Evolutionary conservation across 805 yeast species (phyloP).

Genomic region (Yarrowia keelungensis): DNA sequence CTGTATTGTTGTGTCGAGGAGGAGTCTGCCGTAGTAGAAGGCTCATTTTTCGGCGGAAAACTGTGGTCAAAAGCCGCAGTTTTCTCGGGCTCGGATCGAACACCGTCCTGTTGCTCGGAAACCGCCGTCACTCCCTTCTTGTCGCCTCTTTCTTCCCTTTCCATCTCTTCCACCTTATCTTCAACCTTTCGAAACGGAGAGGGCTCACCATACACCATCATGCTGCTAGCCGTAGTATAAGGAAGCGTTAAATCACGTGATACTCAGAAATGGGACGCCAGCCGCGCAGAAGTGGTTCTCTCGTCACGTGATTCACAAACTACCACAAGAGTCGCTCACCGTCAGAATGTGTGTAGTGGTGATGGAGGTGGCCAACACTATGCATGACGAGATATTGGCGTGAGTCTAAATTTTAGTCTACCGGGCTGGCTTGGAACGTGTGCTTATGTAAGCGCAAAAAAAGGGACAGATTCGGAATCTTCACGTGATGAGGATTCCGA

Average conservation of each 20-base stretch:
- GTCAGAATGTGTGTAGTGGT: not conserved
- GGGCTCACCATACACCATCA: slow-evolving; percentile 37
- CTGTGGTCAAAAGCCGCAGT: no score
- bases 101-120: no score
- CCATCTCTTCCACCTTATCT: not conserved
- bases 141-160: not conserved
- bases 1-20: slow-evolving; percentile 11
- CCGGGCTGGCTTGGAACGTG: not conserved
- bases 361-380: slow-evolving; percentile 31
- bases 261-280: no score
- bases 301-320: no score
- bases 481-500: not conserved
- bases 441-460: not conserved
- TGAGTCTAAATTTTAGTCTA: not conserved
- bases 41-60: no score
- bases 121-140: no score
- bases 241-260: not conserved
- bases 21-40: not conserved
- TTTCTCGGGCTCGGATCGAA: no score
- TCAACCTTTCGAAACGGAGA: slow-evolving; percentile 30
- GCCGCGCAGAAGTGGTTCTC: no score
- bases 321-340: no score
- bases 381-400: slow-evolving; percentile 37
- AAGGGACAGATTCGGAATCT: not conserved
- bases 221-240: not conserved